Conservation (phyloP, 495 filamentous ascomycete genomes). For the Tuber borchii region DNA sequence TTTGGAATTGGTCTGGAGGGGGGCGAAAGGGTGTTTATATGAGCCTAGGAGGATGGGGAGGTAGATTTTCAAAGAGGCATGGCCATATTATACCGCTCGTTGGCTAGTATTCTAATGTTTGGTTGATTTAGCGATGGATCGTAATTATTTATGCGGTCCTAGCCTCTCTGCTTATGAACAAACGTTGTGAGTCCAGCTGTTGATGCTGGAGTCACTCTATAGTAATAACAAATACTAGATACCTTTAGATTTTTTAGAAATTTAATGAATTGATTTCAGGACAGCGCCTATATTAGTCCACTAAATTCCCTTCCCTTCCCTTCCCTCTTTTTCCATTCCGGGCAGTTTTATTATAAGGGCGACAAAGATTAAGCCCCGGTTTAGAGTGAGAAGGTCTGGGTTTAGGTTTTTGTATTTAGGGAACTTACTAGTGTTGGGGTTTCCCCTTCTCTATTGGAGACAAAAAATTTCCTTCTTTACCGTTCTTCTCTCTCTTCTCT, state of each 20-base stretch:
- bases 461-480: neutral
- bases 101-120: neutral
- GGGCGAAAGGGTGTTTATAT: conserved; percentile 29
- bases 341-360: neutral
- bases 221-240: neutral
- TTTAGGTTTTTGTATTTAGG: neutral
- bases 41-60: conserved; percentile 17
- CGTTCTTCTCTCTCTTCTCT: neutral
- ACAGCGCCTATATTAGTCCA: neutral
- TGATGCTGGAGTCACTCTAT: neutral
- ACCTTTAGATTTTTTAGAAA: neutral
- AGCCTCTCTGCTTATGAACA: neutral
- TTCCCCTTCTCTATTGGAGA: neutral
- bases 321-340: neutral
- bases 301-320: neutral
- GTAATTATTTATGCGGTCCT: neutral
- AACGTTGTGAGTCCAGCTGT: neutral
- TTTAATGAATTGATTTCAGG: neutral
- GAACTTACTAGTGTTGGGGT: neutral
- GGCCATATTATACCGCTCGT: neutral
- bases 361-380: neutral
- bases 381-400: neutral
- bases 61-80: neutral
- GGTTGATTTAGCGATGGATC: neutral
- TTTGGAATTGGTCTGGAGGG: conserved; percentile 35